Percentiles rank a stretch among this genome's conserved stretches.
phyloP scores from a whole-genome alignment of 768 basidiomycete genomes.

The Tricholoma terreum region DNA sequence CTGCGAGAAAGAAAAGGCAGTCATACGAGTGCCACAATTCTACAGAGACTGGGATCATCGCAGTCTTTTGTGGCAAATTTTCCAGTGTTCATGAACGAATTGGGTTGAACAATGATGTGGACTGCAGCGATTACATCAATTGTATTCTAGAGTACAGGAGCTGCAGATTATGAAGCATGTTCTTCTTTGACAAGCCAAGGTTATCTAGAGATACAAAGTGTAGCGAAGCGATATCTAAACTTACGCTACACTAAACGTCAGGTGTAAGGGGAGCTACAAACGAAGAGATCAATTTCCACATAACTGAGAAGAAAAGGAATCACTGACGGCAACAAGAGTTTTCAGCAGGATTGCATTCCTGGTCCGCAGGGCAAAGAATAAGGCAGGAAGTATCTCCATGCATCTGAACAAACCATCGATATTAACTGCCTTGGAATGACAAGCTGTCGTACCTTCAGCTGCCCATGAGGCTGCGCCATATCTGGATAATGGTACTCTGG shows the following conservation, averaged over 20 bases:
- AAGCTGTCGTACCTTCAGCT: conserved; percentile 38
- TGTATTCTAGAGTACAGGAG: no score
- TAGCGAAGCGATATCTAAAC: not conserved
- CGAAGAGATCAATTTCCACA: not conserved
- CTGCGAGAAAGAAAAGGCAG: conserved; percentile 50
- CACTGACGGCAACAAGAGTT: conserved; percentile 80
- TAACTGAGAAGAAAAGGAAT: not conserved
- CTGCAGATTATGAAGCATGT: no score
- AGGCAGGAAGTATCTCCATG: conserved; percentile 59
- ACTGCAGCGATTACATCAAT: not conserved
- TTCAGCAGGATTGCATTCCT: conserved; percentile 62
- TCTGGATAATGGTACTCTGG: conserved; percentile 66
- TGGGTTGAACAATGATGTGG: conserved; percentile 20
- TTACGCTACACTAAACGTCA: conserved; percentile 30
- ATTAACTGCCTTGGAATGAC: not conserved
- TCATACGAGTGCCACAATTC: conserved; percentile 47
- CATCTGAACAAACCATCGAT: conserved; percentile 32
- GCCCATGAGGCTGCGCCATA: conserved; percentile 42
- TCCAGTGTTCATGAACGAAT: conserved; percentile 56
- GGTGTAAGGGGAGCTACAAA: conserved; percentile 43
- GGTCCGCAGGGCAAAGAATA: conserved; percentile 68
- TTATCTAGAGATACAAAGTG: no score
- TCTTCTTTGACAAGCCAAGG: no score
- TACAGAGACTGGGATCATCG: conserved; percentile 59
- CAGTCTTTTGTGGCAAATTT: conserved; percentile 72